phyloP scores from a whole-genome alignment of 768 basidiomycete genomes.

The Crepidotus variabilis region DNA sequence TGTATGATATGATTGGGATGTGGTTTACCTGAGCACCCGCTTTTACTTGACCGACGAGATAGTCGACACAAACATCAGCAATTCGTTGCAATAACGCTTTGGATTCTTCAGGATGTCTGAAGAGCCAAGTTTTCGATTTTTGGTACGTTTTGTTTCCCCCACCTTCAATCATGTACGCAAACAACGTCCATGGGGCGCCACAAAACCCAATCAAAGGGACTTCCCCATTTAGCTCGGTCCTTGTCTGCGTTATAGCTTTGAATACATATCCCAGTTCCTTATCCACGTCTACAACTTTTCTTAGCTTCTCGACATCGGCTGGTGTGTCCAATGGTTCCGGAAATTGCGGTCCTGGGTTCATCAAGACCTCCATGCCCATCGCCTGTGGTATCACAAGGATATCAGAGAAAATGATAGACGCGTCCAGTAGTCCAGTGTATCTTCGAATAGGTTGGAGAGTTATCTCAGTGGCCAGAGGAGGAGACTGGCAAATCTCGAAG shows the following conservation, averaged over 20 bases:
- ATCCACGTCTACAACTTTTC: conserved; percentile 65
- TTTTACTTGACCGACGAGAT: conserved; percentile 86
- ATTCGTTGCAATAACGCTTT: conserved; percentile 73
- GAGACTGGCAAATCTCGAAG: conserved; percentile 92
- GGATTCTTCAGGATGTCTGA: conserved; percentile 83
- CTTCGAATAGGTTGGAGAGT: conserved; percentile 93
- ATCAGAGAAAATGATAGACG: conserved; percentile 97
- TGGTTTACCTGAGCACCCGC: conserved; percentile 89
- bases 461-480: conserved; percentile 82
- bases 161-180: conserved; percentile 98
- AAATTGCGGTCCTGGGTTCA: conserved; percentile 91
- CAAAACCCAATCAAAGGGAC: conserved; percentile 97
- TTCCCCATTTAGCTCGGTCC: conserved; percentile 75
- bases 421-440: conserved; percentile 84
- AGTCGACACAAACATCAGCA: conserved; percentile 87
- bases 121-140: conserved; percentile 93
- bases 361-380: conserved; percentile 91
- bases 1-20: neutral
- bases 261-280: conserved; percentile 90
- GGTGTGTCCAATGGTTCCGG: conserved; percentile 82
- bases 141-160: conserved; percentile 88
- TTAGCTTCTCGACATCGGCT: conserved; percentile 63
- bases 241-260: conserved; percentile 83
- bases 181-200: conserved; percentile 97
- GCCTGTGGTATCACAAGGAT: conserved; percentile 98